Evolutionary conservation across 768 basidiomycete species (phyloP), one percentile per base, ranked within the genome.

Genomic region (Aureoboletus auriporus): DNA sequence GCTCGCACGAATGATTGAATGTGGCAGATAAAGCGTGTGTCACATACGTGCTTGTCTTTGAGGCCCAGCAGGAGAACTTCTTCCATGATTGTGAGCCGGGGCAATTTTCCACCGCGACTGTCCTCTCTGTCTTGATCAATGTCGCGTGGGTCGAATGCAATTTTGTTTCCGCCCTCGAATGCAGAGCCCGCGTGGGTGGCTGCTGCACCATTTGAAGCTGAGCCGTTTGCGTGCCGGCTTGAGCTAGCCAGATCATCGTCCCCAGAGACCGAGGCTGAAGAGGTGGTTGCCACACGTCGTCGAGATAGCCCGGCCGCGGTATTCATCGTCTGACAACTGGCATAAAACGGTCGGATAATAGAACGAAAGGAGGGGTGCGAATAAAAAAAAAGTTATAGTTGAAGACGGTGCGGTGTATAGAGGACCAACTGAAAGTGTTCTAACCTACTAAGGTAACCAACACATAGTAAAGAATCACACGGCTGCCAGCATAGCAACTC

Each of bases 141-240:
- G 71, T 99, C 96, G 46, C 92, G 73, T 3, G 93, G 93, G 74
- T 98, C 96, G 62, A 77, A 97, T 6, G 95, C 96, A 61, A 99
- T 82, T 72, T 86, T 91, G 58, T 78, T 82, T 26, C 93, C 83
- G 41, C 92, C 89, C 50, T 86, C 86, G 54, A 95, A 86, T 2
- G 93, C 92, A 20, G 85, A 82, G 49, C 89, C 86, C 0, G 86
- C 88, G 62, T 89, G 86, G 10, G 76, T 70, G 9, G 64, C 57
- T n/a, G 59, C 54, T n/a, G 58, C 46, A 29, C 64, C 57, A 51
- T 67, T 61, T 16, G 66, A 49, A 51, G 58, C 44, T 46, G 60
- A 58, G 52, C 68, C 65, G 51, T 67, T 66, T 33, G 54, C 10
- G 46, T 59, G 51, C 53, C 69, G 59, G 37, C 61, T 50, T 46